Evolutionary conservation across 2,329 filamentous ascomycete species (phyloP).

Genomic region (Didymella lethalis): DNA sequence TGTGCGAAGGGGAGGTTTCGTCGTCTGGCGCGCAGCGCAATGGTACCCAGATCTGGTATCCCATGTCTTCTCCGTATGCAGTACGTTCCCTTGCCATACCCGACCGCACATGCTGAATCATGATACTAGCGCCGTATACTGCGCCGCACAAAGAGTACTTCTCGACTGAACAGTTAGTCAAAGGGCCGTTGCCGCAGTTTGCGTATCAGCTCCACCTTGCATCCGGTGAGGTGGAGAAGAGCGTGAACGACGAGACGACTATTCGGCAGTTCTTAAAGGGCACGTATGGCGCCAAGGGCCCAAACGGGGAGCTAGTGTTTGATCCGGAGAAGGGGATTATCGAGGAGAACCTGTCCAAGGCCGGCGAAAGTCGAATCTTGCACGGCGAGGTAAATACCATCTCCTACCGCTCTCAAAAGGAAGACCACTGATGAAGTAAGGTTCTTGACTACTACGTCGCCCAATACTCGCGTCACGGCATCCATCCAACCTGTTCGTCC

Average conservation of each 20-base stretch:
- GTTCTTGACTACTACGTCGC: conserved; percentile 75
- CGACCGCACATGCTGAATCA: not conserved
- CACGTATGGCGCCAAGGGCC: conserved; percentile 72
- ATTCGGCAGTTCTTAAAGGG: conserved; percentile 75
- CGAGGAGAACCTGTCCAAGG: conserved; percentile 67
- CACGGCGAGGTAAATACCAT: conserved; percentile 62
- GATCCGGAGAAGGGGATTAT: conserved; percentile 67
- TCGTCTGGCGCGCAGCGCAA: conserved; percentile 77
- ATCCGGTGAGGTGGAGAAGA: conserved; percentile 63
- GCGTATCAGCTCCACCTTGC: conserved; percentile 84
- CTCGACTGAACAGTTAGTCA: conserved; percentile 67
- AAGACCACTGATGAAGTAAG: conserved; percentile 52
- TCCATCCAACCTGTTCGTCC: conserved; percentile 72
- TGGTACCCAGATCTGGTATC: conserved; percentile 74
- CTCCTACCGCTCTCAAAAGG: too few species aligned
- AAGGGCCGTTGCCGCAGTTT: conserved; percentile 70
- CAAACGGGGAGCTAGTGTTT: conserved; percentile 66
- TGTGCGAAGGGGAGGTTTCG: conserved; percentile 69
- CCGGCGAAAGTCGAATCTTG: conserved; percentile 67
- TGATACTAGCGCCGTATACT: conserved; percentile 62
- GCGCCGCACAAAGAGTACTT: conserved; percentile 63
- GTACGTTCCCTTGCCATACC: conserved; percentile 4
- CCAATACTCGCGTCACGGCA: conserved; percentile 73
- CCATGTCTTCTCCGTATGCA: conserved; percentile 81
- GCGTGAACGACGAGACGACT: conserved; percentile 63